These are phyloP conservation scores for Hypoxylon perforatum DNA, from an alignment of 495 filamentous ascomycete genomes.

Conservation along the genomic window DNA sequence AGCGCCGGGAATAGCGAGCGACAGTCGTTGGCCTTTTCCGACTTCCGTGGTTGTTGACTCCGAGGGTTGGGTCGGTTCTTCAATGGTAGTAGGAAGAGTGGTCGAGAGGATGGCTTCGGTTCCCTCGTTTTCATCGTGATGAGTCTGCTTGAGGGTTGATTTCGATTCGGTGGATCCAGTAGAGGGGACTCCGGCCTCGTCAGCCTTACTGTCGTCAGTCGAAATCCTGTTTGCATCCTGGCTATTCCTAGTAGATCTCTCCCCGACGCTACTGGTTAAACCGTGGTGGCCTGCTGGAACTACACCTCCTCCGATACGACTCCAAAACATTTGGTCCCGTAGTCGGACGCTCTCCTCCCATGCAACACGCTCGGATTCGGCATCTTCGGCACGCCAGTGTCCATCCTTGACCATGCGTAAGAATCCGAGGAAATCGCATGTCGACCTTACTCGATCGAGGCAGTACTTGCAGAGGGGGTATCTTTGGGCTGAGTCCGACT, in stretches of 20 bases:
- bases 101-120: neutral
- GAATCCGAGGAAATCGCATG: constrained; percentile 92
- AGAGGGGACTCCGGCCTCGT: constrained; percentile 6
- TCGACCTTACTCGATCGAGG: constrained; percentile 81
- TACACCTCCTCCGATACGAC: constrained; percentile 87
- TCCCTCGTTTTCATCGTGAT: constrained; percentile 19
- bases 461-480: constrained; percentile 94
- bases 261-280: constrained; percentile 32
- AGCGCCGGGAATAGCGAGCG: constrained; percentile 37
- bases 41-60: constrained; percentile 13
- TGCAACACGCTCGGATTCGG: constrained; percentile 80
- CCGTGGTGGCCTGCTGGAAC: constrained; percentile 68
- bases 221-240: constrained; percentile 24
- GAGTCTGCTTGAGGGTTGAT: constrained; percentile 12
- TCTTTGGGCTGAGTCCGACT: constrained; percentile 82
- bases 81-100: neutral
- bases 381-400: constrained; percentile 80
- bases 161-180: constrained; percentile 17
- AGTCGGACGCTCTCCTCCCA: constrained; percentile 94
- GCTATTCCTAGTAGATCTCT: constrained; percentile 30
- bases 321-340: constrained; percentile 96
- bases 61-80: constrained; percentile 7
- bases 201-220: constrained; percentile 8
- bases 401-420: constrained; percentile 90
- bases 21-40: constrained; percentile 30